Base-by-base conservation (phyloP, 805 yeast genomes). In the Yarrowia divulgata region DNA sequence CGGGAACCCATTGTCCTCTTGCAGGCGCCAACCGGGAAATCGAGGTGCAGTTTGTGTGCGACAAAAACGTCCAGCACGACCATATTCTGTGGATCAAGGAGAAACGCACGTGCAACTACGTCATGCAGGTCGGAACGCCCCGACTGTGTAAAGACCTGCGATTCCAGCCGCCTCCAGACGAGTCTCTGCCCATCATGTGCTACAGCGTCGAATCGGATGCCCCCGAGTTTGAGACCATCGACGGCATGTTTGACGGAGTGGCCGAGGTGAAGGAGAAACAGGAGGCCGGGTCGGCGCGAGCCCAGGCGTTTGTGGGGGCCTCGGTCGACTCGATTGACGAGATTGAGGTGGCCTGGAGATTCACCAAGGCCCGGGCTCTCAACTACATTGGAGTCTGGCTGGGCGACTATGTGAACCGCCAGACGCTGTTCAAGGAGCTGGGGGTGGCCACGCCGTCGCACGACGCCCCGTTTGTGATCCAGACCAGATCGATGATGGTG, bases 1-100 rank as follows among this genome's bases (percentile, higher is more conserved):
- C 78, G 76, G 95, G 94, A 9, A 83, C 84, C 23, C 67, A 79
- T 3, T 90, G 95, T 77, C 90, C 87, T 73, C 75, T 87, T 57
- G 88, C 90, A 0, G 81, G 81, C 1, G 75, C 78, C 35, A 84
- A 84, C 2, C 81, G 94, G 67, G 74, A 80, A 4, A 79, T 85
- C 3, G 90, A 88, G 69, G 78, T 90, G 6, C 83, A 83, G 63
- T 88, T 85, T 74, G 79, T 81, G 43, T 90, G 94, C 76, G 84
- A 84, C 70, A 81, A 82, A 3, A 73, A 73, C 13, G 73, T 74
- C 19, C 71, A 71, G 34, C 73, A 72, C 5, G 75, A 75, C 58
- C 74, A 74, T 12, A 76, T 79, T 19, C 68, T 78, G 10, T 82
- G 83, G 74, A 81, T 86, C 3, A 78, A 78, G 62, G 93, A 88